Percentiles rank a stretch among this genome's conserved stretches.
These are phyloP conservation scores for Chrysosporium keratinophilum DNA, from an alignment of 2,329 filamentous ascomycete species.

Conservation along the genomic window DNA sequence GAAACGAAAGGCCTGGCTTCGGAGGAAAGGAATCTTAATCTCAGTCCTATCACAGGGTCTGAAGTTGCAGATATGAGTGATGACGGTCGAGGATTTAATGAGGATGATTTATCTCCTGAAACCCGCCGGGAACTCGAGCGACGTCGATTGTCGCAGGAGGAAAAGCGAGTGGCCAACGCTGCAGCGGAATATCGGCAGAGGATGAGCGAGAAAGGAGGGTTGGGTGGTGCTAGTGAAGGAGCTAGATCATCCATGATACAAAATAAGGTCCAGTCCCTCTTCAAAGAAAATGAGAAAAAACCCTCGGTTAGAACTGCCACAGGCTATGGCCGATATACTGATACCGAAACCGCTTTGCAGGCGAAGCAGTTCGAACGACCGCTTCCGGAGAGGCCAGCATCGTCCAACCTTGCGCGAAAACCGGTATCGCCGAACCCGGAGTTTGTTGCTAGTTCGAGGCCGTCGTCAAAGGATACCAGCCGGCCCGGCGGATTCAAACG, in stretches of 20 bases:
- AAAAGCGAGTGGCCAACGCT: constrained; percentile 76
- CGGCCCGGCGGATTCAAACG: background rate
- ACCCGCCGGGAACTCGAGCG: constrained; percentile 84
- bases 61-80: constrained; percentile 59
- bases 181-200: constrained; percentile 78
- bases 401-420: constrained; percentile 11
- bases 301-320: constrained; percentile 61
- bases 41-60: constrained; percentile 65
- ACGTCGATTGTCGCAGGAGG: constrained; percentile 69
- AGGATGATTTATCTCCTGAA: constrained; percentile 70
- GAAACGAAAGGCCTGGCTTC: constrained; percentile 31
- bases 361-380: constrained; percentile 27
- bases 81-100: constrained; percentile 52
- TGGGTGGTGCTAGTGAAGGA: constrained; percentile 40
- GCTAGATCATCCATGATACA: constrained; percentile 74
- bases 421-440: constrained; percentile 8
- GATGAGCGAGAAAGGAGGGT: constrained; percentile 52
- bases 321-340: constrained; percentile 82
- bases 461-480: constrained; percentile 10
- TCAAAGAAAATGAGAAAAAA: constrained; percentile 61
- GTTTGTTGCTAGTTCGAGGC: background rate
- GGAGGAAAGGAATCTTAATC: constrained; percentile 34
- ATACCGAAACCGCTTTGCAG: constrained; percentile 34
- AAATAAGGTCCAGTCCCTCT: constrained; percentile 73
- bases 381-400: constrained; percentile 14